Evolutionary conservation across 768 basidiomycete genomes (phyloP), one percentile per base, ranked within the genome.

Genomic region (Rhizopogon vesiculosus): DNA sequence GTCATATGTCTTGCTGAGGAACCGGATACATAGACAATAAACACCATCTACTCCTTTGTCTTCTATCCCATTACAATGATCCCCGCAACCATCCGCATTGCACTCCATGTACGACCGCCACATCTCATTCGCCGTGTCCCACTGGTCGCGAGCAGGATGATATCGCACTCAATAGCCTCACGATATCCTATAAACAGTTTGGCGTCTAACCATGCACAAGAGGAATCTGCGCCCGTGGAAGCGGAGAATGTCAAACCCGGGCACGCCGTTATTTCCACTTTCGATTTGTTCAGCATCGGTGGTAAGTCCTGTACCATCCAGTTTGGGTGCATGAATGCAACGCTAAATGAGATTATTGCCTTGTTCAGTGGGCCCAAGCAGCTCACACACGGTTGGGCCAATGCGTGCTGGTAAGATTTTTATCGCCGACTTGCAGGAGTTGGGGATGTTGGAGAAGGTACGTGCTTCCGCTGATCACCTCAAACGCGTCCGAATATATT

Each of bases 331-430:
- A 8, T 25, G 2, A 35, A 18, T 22, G n/a, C 28, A 46, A 25
- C 8, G 1, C 13, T 31, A 39, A 28, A 57, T 1, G 46, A 8
- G 15, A 19, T 16, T 2, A 18, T 40, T 19, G 8, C 9, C 74
- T 79, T 18, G 74, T 2, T 79, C 56, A 80, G 81, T 81, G 38
- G 83, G 83, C 3, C 83, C 86, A 9, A 80, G 76, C 45, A 81
- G 79, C 42, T 82, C 80, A 1, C 86, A 88, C 65, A 88, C 86
- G 0, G 84, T 88, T 33, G 87, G 87, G 0, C 86, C 86, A n/a
- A 95, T 96, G 93, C 83, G 94, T 4, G 93, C 93, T 15, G 91
- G 86, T 8, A 91, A 84, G 56, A 96, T 95, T 61, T 95, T 95
- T 68, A 85, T 92, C 58, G 74, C 78, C 43, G 89, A 93, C 69